Percentiles rank a stretch among this genome's conserved stretches.
phyloP scores from a whole-genome alignment of 495 filamentous ascomycete genomes.

The Podospora didyma region DNA sequence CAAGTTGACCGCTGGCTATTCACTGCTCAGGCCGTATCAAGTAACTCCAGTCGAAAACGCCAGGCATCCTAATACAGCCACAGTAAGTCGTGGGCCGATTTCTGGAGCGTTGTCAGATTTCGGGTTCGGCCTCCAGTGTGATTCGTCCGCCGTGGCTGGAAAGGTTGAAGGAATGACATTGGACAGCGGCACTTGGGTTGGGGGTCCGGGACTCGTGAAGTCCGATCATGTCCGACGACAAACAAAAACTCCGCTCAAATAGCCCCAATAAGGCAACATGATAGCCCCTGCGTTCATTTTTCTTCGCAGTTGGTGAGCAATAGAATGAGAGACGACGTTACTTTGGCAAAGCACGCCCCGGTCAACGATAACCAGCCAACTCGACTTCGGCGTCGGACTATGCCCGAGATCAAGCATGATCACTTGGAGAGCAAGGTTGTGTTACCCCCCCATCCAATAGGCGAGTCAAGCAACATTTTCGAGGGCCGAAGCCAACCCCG shows the following conservation, averaged over 20 bases:
- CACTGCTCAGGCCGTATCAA: too few species aligned
- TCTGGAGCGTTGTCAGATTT: too few species aligned
- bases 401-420: conserved; percentile 5
- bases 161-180: neutral
- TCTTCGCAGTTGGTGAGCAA: neutral
- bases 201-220: conserved; percentile 18
- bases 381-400: conserved; percentile 11
- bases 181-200: conserved; percentile 10
- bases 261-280: neutral
- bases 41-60: too few species aligned
- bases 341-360: neutral
- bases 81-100: too few species aligned
- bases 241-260: neutral
- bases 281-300: neutral
- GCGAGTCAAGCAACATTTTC: neutral
- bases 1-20: neutral
- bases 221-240: conserved; percentile 13
- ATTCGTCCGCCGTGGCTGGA: neutral
- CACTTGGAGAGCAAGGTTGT: neutral
- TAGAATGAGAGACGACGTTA: neutral
- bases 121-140: too few species aligned
- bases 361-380: neutral
- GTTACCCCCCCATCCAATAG: conserved; percentile 2
- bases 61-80: too few species aligned
- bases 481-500: conserved; percentile 12